Evolutionary conservation across 2,329 filamentous ascomycete species (phyloP).

Genomic region (Hortaea sp.): DNA sequence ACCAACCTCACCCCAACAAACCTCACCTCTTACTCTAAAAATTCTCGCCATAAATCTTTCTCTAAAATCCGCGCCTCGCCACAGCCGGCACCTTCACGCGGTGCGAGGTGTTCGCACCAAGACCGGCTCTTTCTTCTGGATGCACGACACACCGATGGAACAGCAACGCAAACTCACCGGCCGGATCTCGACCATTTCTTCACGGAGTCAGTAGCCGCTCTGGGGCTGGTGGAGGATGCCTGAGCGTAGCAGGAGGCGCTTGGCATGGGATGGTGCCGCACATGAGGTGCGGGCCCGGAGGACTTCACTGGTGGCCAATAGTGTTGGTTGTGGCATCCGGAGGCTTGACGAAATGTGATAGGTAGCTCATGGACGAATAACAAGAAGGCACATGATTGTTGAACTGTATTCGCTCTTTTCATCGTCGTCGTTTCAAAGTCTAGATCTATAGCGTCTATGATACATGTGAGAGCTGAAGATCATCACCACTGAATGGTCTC

Average conservation of each 20-base stretch:
- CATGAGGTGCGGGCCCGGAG: neutral
- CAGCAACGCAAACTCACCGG: neutral
- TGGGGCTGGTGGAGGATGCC: neutral
- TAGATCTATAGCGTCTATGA: no score
- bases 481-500: slow-evolving; percentile 31
- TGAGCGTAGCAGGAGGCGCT: neutral
- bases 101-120: neutral
- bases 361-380: no score
- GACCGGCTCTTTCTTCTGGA: neutral
- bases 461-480: no score
- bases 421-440: no score
- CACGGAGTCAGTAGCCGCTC: neutral
- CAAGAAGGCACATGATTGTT: no score
- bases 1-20: no score
- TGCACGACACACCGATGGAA: neutral
- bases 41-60: neutral
- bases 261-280: neutral
- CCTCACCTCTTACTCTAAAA: no score
- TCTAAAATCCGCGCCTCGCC: neutral
- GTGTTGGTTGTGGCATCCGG: no score
- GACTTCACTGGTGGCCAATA: neutral
- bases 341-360: no score
- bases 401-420: no score
- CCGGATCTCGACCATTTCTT: neutral
- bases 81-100: neutral